phyloP scores from a whole-genome alignment of 768 basidiomycete genomes.

The Vararia minispora region DNA sequence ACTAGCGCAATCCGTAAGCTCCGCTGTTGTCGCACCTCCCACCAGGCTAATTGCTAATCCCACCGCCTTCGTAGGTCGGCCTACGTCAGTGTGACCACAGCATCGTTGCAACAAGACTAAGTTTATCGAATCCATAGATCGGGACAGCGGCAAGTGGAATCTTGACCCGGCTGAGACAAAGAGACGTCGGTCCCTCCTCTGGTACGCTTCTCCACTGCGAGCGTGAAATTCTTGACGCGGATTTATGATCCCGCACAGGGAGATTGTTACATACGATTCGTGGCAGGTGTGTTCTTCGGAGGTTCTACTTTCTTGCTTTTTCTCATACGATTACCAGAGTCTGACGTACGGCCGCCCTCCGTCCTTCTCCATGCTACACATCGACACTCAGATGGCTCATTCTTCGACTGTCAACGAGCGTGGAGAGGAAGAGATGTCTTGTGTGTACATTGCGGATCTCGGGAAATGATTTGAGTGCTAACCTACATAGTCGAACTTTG shows the following conservation, averaged over 20 bases:
- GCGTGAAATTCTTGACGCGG: no score
- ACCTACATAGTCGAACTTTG: conserved; percentile 43
- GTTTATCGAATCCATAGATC: conserved; percentile 35
- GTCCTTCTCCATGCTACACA: conserved; percentile 35
- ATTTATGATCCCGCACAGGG: no score
- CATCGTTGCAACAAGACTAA: conserved; percentile 8
- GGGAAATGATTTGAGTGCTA: neutral
- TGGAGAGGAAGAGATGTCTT: conserved; percentile 51
- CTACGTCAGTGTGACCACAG: conserved; percentile 40
- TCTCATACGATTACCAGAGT: conserved; percentile 31
- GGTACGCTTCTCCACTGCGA: no score
- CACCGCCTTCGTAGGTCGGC: conserved; percentile 35
- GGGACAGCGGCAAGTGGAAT: conserved; percentile 59
- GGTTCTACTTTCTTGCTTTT: conserved; percentile 2
- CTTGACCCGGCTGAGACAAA: conserved; percentile 43
- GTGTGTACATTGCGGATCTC: conserved; percentile 26
- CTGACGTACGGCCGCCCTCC: conserved; percentile 64
- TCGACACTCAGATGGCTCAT: conserved; percentile 21
- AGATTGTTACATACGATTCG: conserved; percentile 56
- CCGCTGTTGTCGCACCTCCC: conserved; percentile 10
- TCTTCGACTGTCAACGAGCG: conserved; percentile 39
- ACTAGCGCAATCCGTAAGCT: conserved; percentile 52
- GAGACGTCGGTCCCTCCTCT: conserved; percentile 47
- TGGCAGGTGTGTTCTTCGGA: conserved; percentile 42
- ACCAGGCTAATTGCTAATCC: conserved; percentile 10